These are phyloP conservation scores for Suillus subaureus DNA, from an alignment of 768 basidiomycete species.

Conservation along the genomic window DNA sequence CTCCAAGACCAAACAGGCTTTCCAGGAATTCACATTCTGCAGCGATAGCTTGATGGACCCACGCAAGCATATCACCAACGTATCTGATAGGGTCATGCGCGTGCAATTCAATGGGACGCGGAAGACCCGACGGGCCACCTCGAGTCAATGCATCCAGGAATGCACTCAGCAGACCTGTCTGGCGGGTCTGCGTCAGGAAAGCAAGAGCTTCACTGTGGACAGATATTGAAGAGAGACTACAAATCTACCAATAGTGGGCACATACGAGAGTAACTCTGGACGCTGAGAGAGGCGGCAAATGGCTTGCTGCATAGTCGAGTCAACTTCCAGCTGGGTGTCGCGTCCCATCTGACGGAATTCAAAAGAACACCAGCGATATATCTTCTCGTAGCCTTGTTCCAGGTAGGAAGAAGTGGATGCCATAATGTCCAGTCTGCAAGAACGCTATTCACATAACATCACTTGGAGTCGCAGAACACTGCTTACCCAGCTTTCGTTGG, in stretches of 20 bases:
- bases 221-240: not conserved
- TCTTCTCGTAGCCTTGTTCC: conserved; percentile 89
- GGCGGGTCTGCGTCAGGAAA: conserved; percentile 79
- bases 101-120: conserved; percentile 94
- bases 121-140: conserved; percentile 81
- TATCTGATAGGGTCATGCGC: conserved; percentile 97
- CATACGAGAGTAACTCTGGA: conserved; percentile 64
- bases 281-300: conserved; percentile 73
- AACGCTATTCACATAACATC: conserved; percentile 2
- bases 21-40: conserved; percentile 95
- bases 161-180: conserved; percentile 72
- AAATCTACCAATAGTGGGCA: conserved; percentile 1
- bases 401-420: conserved; percentile 76
- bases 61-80: conserved; percentile 97
- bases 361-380: conserved; percentile 81
- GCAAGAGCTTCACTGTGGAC: conserved; percentile 70
- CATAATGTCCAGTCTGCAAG: conserved; percentile 83
- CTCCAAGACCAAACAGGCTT: conserved; percentile 73
- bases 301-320: conserved; percentile 65
- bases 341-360: conserved; percentile 82
- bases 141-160: conserved; percentile 89
- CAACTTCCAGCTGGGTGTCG: conserved; percentile 74
- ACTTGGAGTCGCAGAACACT: not conserved
- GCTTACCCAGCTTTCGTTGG: conserved; percentile 75
- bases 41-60: conserved; percentile 96